A percentile compares a stretch with the other conserved stretches of the same genome.
These are phyloP conservation scores for Thinopyrum elongatum DNA, from an alignment of 176 grass and related monocot species.

Conservation along the genomic window DNA sequence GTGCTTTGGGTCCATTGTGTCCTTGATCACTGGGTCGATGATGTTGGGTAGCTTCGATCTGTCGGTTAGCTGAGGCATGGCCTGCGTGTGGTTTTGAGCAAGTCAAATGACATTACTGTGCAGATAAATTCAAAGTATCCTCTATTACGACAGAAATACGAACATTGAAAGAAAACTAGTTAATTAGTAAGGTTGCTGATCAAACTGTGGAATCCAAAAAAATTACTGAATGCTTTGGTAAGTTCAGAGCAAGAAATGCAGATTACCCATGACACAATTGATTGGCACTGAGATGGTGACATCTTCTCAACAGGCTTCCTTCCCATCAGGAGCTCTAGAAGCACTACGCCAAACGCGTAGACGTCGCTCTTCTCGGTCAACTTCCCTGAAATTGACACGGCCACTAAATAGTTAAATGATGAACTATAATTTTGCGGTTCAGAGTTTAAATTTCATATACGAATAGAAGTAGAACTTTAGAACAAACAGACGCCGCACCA, in stretches of 20 bases:
- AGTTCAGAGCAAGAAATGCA: neutral
- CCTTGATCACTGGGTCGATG: conserved; percentile 87
- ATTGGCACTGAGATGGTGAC: conserved; percentile 76
- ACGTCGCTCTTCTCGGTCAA: conserved; percentile 98
- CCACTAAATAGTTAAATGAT: conserved; percentile 16
- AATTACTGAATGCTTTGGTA: neutral
- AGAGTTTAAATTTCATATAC: neutral
- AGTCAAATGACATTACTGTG: conserved; percentile 15
- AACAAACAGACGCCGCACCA: conserved; percentile 46
- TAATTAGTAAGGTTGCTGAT: neutral
- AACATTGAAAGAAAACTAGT: neutral
- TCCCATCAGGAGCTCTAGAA: conserved; percentile 91
- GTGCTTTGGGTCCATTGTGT: conserved; percentile 93
- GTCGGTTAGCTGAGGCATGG: conserved; percentile 95
- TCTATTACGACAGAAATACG: neutral
- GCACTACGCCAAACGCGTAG: conserved; percentile 91
- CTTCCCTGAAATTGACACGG: conserved; percentile 58
- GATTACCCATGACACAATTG: conserved; percentile 93
- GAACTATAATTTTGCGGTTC: conserved; percentile 2
- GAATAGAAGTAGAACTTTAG: neutral
- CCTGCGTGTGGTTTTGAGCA: conserved; percentile 42
- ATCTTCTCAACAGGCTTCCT: conserved; percentile 91
- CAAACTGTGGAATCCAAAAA: neutral
- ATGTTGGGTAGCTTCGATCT: conserved; percentile 92
- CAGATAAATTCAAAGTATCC: neutral